Evolutionary conservation across 495 filamentous ascomycete species (phyloP).

Genomic region (Xanthoparmelia taractica): DNA sequence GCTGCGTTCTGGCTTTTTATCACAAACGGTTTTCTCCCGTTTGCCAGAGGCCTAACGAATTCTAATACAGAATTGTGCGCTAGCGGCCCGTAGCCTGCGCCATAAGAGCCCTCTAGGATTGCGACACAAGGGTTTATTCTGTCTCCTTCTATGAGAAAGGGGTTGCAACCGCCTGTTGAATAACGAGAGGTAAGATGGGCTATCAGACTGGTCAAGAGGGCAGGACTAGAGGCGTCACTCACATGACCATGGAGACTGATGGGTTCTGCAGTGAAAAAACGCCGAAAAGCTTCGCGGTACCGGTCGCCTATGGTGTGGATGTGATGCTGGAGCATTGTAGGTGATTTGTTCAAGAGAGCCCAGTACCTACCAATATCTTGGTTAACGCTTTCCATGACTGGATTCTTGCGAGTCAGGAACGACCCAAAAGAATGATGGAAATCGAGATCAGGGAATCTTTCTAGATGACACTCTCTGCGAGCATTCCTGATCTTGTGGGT

Average conservation of each 20-base stretch:
- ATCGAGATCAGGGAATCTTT: conserved; percentile 16
- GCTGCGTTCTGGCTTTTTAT: not conserved
- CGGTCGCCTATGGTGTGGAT: conserved; percentile 7
- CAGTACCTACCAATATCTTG: conserved; percentile 12
- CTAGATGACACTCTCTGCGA: conserved; percentile 1
- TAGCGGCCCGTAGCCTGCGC: conserved; percentile 10
- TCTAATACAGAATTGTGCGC: conserved; percentile 12
- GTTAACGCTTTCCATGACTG: conserved; percentile 3
- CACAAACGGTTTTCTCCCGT: conserved; percentile 3
- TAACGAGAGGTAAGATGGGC: conserved; percentile 3
- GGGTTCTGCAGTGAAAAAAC: conserved; percentile 4
- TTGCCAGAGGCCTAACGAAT: conserved; percentile 5
- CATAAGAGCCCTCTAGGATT: conserved; percentile 8
- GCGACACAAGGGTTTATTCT: conserved; percentile 9
- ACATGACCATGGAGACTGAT: conserved; percentile 20
- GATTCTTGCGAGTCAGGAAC: conserved; percentile 17
- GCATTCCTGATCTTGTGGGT: not conserved
- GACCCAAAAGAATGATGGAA: conserved; percentile 20
- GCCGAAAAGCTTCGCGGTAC: conserved; percentile 7
- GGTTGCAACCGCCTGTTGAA: not conserved
- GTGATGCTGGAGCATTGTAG: conserved; percentile 5
- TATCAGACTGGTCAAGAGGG: conserved; percentile 16
- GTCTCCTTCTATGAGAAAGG: not conserved
- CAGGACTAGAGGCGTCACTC: conserved; percentile 13
- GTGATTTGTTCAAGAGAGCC: not conserved